Evolutionary conservation across 2,329 filamentous ascomycete species (phyloP).

Genomic region (Eurotiales sp.): DNA sequence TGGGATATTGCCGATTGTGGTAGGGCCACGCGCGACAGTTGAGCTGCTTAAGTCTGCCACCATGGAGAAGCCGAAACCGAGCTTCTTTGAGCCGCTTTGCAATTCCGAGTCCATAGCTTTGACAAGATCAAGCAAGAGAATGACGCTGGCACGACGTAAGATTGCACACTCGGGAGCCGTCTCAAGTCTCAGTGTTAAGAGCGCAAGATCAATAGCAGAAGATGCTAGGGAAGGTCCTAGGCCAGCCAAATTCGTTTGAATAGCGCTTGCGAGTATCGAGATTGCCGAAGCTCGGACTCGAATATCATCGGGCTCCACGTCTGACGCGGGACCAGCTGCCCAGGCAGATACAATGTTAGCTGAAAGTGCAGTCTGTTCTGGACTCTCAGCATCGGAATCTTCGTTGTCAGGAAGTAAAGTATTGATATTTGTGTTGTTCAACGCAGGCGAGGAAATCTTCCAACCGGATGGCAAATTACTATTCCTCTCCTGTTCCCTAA

Average conservation of each 20-base stretch:
- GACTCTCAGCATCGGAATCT: constrained; percentile 33
- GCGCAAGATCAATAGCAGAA: constrained; percentile 37
- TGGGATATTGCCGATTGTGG: constrained; percentile 37
- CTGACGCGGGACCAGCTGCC: constrained; percentile 34
- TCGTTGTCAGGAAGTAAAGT: constrained; percentile 19
- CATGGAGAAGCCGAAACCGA: constrained; percentile 41
- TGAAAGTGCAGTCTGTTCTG: constrained; percentile 30
- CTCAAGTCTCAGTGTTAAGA: constrained; percentile 38
- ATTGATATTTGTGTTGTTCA: constrained; percentile 5
- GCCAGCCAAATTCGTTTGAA: constrained; percentile 38
- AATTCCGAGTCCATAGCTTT: constrained; percentile 36
- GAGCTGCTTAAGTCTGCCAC: constrained; percentile 11
- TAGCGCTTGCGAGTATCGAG: constrained; percentile 40
- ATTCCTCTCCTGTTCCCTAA: constrained; percentile 23
- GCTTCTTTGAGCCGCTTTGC: constrained; percentile 26
- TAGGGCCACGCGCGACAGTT: constrained; percentile 12
- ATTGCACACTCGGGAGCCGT: constrained; percentile 36
- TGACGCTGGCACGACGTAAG: constrained; percentile 37
- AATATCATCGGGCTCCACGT: constrained; percentile 41
- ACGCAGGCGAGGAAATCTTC: constrained; percentile 23
- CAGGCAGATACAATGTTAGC: constrained; percentile 39
- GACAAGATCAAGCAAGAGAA: constrained; percentile 39
- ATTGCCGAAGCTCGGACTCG: constrained; percentile 41
- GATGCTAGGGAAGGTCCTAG: constrained; percentile 33
- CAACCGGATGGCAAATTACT: constrained; percentile 27